Percentiles rank a stretch among this genome's conserved stretches.
phyloP scores from a whole-genome alignment of 2,329 filamentous ascomycete species.

The Nannizziopsis barbatae region DNA sequence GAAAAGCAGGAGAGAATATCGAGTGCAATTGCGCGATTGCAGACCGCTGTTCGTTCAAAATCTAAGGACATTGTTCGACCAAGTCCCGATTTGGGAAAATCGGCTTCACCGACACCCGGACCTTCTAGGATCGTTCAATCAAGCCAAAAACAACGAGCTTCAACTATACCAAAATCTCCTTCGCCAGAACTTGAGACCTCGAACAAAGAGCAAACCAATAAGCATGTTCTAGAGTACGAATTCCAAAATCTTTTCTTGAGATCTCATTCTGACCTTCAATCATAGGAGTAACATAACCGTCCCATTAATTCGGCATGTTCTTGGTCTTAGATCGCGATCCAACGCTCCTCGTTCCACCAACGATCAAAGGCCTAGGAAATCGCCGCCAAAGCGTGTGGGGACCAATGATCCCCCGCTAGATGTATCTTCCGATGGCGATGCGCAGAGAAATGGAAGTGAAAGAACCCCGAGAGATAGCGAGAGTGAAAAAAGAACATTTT shows the following conservation, averaged over 20 bases:
- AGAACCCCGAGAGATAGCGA: no score
- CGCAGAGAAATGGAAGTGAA: not conserved
- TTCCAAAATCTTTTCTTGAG: not conserved
- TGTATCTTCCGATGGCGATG: not conserved
- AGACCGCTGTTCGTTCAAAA: not conserved
- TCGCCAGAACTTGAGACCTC: no score
- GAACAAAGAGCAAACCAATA: no score
- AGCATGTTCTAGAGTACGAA: not conserved
- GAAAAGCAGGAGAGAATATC: constrained; percentile 25
- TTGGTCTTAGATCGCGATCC: not conserved
- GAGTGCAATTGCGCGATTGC: constrained; percentile 25
- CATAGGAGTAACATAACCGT: constrained; percentile 1
- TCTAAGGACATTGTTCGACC: not conserved
- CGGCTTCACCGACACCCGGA: no score
- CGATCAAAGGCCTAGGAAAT: not conserved
- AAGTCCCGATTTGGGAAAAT: not conserved
- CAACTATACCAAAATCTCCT: no score
- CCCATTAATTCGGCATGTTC: constrained; percentile 1
- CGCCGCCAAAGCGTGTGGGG: not conserved
- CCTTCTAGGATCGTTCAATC: not conserved
- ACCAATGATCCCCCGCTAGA: not conserved
- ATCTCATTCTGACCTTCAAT: not conserved
- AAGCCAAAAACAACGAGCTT: no score
- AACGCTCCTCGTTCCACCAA: constrained; percentile 4
- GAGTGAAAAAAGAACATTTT: constrained; percentile 19